Evolutionary conservation across 225 moss, liverwort and hornwort species (phyloP), one percentile per base, ranked within the genome.

Genomic region (Sphagnum tenellum): DNA sequence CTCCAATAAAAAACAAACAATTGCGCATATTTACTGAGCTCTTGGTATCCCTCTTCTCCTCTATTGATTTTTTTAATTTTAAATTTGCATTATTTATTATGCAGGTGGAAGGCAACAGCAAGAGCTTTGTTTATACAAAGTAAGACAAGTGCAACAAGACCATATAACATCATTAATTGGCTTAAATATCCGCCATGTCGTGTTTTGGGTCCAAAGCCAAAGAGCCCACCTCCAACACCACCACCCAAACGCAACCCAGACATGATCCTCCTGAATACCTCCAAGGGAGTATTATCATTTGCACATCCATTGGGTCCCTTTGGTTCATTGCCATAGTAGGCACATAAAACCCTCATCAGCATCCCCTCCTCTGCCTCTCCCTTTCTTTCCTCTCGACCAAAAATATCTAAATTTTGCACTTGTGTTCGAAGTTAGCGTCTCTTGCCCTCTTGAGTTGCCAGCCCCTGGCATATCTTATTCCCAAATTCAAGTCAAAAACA

Each of bases 91-190:
- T 11, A 56, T 56, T 13, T 56, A 13, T 12, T 13, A 56, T 60
- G 59, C 71, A 84, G 84, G 0, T 77, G 75, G 62, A 80, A 63
- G 68, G 13, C 64, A 1, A 63, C 61, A 0, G 65, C 77, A 50
- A 51, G 77, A 8, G 75, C 77, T 0, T 29, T 84, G 47, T 80
- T 74, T 57, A 72, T 78, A 50, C 84, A 80, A 48, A 80, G 77
- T 13, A 73, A 75, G 3, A 75, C 69, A 73, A 80, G 80, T 1
- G 80, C 80, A n/a, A 71, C 84, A n/a, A 75, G 77, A 3, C 72
- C 70, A 0, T 84, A 61, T 5, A 73, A 84, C 60, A 73, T 80
- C 61, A 75, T 84, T 5, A 84, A 73, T 12, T 80, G 84, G 84
- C 77, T 75, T 45, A 75, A 69, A 45, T 0, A 68, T 3, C 75